Evolutionary conservation across 1,139 yeast genomes (phyloP).

Genomic region (Blastobotrys ciferrii): DNA sequence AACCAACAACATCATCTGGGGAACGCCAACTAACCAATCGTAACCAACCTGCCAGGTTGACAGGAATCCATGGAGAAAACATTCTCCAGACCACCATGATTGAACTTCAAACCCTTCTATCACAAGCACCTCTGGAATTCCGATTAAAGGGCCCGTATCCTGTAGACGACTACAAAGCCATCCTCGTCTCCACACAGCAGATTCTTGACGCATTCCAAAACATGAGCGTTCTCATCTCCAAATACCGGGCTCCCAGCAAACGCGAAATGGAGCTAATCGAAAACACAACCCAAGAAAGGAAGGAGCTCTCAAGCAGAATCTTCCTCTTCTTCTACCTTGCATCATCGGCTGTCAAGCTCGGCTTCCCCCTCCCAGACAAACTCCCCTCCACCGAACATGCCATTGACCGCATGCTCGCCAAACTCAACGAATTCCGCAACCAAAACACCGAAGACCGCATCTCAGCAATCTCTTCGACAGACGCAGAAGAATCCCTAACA

Average conservation of each 20-base stretch:
- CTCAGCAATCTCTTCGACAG: not conserved
- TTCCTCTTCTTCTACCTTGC: conserved; percentile 75
- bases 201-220: conserved; percentile 76
- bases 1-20: conserved; percentile 15
- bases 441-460: not conserved
- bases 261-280: conserved; percentile 58
- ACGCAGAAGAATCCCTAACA: conserved; percentile 25
- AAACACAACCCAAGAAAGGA: conserved; percentile 57
- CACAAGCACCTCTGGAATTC: conserved; percentile 74
- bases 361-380: conserved; percentile 72
- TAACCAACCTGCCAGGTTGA: conserved; percentile 5
- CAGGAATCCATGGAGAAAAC: conserved; percentile 36
- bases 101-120: conserved; percentile 58
- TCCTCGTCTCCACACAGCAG: conserved; percentile 57
- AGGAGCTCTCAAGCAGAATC: conserved; percentile 67
- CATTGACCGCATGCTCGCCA: conserved; percentile 63
- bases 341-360: conserved; percentile 71
- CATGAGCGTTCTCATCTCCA: conserved; percentile 62
- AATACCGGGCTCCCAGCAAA: conserved; percentile 53
- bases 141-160: conserved; percentile 77
- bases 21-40: not conserved
- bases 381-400: conserved; percentile 81
- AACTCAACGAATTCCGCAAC: conserved; percentile 43
- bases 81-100: conserved; percentile 51
- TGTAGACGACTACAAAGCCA: conserved; percentile 46